Conservation (phyloP, 495 filamentous ascomycete species). For the Penicillium coffeae region DNA sequence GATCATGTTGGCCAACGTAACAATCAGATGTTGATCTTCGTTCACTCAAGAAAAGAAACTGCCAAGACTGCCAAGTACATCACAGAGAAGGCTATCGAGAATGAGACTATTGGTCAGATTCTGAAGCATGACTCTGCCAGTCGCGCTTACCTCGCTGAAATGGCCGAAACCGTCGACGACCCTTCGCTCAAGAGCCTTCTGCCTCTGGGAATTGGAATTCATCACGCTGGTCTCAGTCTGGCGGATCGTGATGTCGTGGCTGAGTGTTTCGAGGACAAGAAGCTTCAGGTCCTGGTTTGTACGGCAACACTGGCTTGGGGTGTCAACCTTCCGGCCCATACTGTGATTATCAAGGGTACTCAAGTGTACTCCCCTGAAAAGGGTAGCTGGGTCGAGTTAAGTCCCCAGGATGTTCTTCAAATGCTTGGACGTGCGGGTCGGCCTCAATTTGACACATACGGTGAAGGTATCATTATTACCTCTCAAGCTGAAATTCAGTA, state of each 20-base stretch:
- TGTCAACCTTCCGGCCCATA: slow-evolving; percentile 96
- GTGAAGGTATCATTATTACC: slow-evolving; percentile 98
- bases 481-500: slow-evolving; percentile 93
- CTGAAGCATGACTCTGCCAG: slow-evolving; percentile 90
- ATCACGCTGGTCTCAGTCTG: slow-evolving; percentile 95
- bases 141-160: slow-evolving; percentile 78
- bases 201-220: slow-evolving; percentile 95
- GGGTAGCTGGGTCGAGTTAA: slow-evolving; percentile 96
- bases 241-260: slow-evolving; percentile 92
- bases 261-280: slow-evolving; percentile 85
- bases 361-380: slow-evolving; percentile 98
- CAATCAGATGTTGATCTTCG: slow-evolving; percentile 98
- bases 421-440: slow-evolving; percentile 97
- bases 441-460: slow-evolving; percentile 95
- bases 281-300: slow-evolving; percentile 92
- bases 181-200: slow-evolving; percentile 89
- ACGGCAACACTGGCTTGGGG: slow-evolving; percentile 98
- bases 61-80: slow-evolving; percentile 96
- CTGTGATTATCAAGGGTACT: slow-evolving; percentile 96
- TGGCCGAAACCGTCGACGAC: slow-evolving; percentile 79
- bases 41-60: slow-evolving; percentile 96
- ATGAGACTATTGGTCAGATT: slow-evolving; percentile 95
- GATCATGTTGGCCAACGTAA: slow-evolving; percentile 89
- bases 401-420: slow-evolving; percentile 95
- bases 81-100: slow-evolving; percentile 89